Percentiles rank a stretch among this genome's conserved stretches.
Evolutionary conservation across 768 basidiomycete genomes (phyloP).

Genomic region (Pisolithus sp.): DNA sequence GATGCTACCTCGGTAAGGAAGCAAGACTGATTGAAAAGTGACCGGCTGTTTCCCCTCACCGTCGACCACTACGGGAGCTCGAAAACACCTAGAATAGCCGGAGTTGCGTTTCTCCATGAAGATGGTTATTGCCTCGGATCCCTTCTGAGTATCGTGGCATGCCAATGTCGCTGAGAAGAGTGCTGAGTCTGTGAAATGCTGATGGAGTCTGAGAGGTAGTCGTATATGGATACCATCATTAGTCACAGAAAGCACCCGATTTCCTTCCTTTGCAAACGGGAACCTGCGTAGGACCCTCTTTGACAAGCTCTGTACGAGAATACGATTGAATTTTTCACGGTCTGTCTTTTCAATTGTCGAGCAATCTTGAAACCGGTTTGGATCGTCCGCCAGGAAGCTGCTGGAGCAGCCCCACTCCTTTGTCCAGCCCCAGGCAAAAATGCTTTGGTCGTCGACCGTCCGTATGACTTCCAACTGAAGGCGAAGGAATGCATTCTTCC

Average conservation of each 20-base stretch:
- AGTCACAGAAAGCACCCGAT: not conserved
- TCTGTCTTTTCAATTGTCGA: not conserved
- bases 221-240: not conserved
- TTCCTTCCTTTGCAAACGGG: not conserved
- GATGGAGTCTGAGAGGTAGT: not conserved
- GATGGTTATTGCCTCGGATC: not conserved
- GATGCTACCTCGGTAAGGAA: not conserved
- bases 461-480: constrained; percentile 9
- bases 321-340: not conserved
- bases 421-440: constrained; percentile 5
- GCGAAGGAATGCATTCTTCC: constrained; percentile 12
- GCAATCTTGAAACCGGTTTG: not conserved
- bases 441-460: constrained; percentile 6
- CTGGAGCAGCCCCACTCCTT: not conserved
- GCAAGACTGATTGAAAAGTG: not conserved
- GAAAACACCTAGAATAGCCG: not conserved
- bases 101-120: not conserved
- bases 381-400: not conserved
- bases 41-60: too few relatives aligned
- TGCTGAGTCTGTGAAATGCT: not conserved
- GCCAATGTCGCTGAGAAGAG: not conserved
- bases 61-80: too few relatives aligned
- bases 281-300: not conserved
- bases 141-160: not conserved
- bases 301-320: not conserved